phyloP scores from a whole-genome alignment of 139 green algal genomes.

The Parachlorella kessleri region DNA sequence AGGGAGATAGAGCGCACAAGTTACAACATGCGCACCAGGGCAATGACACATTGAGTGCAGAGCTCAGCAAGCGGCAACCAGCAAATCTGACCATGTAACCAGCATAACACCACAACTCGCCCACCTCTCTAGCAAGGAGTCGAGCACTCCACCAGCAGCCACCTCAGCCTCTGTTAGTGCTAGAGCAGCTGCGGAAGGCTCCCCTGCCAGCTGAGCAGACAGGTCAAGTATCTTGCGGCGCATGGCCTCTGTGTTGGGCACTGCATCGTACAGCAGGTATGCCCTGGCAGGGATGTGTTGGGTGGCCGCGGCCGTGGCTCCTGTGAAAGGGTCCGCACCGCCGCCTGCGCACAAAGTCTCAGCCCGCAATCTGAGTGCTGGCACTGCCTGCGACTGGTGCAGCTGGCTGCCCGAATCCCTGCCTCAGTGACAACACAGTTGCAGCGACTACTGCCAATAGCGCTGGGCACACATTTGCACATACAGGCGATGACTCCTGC shows the following conservation, averaged over 20 bases:
- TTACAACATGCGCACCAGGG: too few species aligned
- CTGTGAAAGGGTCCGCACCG: constrained; percentile 46
- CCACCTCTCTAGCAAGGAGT: constrained; percentile 51
- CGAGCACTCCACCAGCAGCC: constrained; percentile 46
- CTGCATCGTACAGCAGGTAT: constrained; percentile 60
- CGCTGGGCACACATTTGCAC: too few species aligned
- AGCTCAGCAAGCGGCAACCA: too few species aligned
- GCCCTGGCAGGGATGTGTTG: constrained; percentile 25
- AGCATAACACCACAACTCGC: too few species aligned
- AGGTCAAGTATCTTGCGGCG: constrained; percentile 52
- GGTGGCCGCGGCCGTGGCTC: background rate
- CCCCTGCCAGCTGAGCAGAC: constrained; percentile 11
- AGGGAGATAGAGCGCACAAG: too few species aligned
- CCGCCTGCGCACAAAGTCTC: background rate
- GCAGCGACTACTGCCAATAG: too few species aligned
- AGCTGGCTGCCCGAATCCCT: too few species aligned
- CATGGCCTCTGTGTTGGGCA: constrained; percentile 41
- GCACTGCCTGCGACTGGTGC: too few species aligned
- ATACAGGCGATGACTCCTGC: too few species aligned
- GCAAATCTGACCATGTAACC: too few species aligned
- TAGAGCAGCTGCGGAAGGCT: constrained; percentile 12
- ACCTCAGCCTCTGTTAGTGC: constrained; percentile 47
- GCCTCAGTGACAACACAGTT: too few species aligned
- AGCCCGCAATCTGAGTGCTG: background rate
- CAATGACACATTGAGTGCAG: too few species aligned